Evolutionary conservation across 2,329 filamentous ascomycete genomes (phyloP), one percentile per base, ranked within the genome.

Genomic region (Hortaea sp.): DNA sequence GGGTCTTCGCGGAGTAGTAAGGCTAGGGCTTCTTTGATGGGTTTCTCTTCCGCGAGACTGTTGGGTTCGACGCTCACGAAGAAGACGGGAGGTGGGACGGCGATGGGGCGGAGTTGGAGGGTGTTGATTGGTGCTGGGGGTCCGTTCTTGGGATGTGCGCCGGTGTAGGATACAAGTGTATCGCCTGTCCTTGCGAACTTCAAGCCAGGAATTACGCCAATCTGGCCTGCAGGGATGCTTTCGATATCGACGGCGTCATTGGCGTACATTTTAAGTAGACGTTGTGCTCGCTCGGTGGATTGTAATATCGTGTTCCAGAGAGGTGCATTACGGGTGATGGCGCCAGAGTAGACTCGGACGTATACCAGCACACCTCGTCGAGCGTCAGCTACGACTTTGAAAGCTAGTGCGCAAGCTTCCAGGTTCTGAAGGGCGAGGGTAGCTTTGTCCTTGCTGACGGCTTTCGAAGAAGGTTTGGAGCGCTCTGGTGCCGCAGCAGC

Each of bases 161-260:
- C 78, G 27, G 77, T 72, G 55, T 87, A 88, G 1, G 84, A 80
- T 31, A 97, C 77, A 11, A 98, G 68, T 0, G 92, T 98, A 60
- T 98, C 92, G 1, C 92, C 92, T 1, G 92, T 98, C 34, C 92
- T 78, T n/a, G 90, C 84, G 57, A 84, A 78, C 63, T 95, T 95
- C 12, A 97, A 76, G 0, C 90, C 92, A 10, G 85, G 82, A 43
- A 98, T 83, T 4, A 95, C 92, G 30, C 92, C 92, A 50, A 98
- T 98, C 62, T 97, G 89, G 0, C 92, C 92, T 0, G 87, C 80
- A 3, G 79, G 73, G 34, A 98, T 84, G 29, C 82, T 78, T 13
- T 83, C 78, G 20, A 97, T 82, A 53, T 95, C 88, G 11, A 94
- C 78, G 0, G 89, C 84, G 60, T 94, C 86, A 32, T 82, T 83